These are phyloP conservation scores for Auriculariales sp. DNA, from an alignment of 768 basidiomycete genomes.

Conservation along the genomic window DNA sequence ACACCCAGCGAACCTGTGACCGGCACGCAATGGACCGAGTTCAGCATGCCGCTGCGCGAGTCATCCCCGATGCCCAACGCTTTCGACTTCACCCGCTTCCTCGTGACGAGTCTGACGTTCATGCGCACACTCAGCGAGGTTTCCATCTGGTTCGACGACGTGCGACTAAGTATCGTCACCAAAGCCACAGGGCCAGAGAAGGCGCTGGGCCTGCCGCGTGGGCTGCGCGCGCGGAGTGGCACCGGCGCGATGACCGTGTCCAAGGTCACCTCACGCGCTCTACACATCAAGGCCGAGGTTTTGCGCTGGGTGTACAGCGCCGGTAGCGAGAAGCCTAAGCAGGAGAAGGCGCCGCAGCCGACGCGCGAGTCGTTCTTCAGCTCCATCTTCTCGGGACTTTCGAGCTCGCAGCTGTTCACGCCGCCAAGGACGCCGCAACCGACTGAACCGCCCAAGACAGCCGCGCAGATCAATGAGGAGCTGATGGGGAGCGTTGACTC, in stretches of 20 bases:
- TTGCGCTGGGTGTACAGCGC: slow-evolving; percentile 63
- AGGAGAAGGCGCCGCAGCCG: slow-evolving; percentile 13
- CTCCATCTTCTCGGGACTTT: slow-evolving; percentile 22
- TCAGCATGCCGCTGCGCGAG: slow-evolving; percentile 80
- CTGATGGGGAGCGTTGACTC: slow-evolving; percentile 28
- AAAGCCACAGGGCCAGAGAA: slow-evolving; percentile 45
- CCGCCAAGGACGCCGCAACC: slow-evolving; percentile 20
- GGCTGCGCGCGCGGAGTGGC: slow-evolving; percentile 40
- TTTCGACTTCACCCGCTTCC: slow-evolving; percentile 80
- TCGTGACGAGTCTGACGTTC: slow-evolving; percentile 86
- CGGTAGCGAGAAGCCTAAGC: slow-evolving; percentile 42
- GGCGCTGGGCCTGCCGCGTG: slow-evolving; percentile 36
- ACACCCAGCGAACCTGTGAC: slow-evolving; percentile 12
- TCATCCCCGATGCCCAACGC: slow-evolving; percentile 62
- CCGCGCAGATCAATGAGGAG: slow-evolving; percentile 21
- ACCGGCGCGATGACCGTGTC: slow-evolving; percentile 54
- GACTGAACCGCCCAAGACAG: slow-evolving; percentile 15
- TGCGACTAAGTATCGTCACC: slow-evolving; percentile 47
- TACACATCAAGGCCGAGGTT: slow-evolving; percentile 71
- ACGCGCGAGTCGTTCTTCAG: slow-evolving; percentile 23
- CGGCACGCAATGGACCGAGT: slow-evolving; percentile 59
- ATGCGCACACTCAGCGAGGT: slow-evolving; percentile 69
- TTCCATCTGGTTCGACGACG: slow-evolving; percentile 70
- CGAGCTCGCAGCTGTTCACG: slow-evolving; percentile 9
- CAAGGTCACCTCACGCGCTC: slow-evolving; percentile 49